Percentiles rank a stretch among this genome's conserved stretches.
These are phyloP conservation scores for Protostelium mycophagum DNA, from an alignment of 78 protist genomes.

Conservation along the genomic window DNA sequence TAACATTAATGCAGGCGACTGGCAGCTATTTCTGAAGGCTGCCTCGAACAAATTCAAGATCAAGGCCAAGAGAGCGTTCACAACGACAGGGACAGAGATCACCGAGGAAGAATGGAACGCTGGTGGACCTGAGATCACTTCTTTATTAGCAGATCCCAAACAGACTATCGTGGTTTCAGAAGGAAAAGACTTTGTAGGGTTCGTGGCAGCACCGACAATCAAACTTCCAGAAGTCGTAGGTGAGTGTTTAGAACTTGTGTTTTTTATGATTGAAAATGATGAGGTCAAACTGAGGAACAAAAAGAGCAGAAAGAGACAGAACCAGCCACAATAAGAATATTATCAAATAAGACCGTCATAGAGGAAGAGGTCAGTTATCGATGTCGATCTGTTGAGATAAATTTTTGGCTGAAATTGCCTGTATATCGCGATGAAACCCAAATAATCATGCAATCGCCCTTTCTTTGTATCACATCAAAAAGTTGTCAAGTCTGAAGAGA, in stretches of 20 bases:
- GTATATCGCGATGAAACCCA: no score
- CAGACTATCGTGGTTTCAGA: neutral
- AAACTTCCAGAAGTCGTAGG: neutral
- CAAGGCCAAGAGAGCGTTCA: constrained; percentile 6
- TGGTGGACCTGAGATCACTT: neutral
- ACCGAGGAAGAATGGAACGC: neutral
- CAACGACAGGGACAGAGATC: neutral
- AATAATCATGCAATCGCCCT: no score
- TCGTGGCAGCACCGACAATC: neutral
- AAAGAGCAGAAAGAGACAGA: neutral
- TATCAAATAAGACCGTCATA: neutral
- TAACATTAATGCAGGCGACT: neutral
- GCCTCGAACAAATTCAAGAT: constrained; percentile 8
- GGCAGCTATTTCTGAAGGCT: neutral
- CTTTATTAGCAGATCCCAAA: neutral
- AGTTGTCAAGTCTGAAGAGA: neutral
- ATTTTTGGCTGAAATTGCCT: no score
- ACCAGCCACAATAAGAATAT: neutral
- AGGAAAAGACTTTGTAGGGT: neutral
- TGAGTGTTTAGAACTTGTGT: no score
- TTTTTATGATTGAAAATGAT: no score
- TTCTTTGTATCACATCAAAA: neutral
- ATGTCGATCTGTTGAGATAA: neutral
- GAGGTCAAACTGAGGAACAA: neutral
- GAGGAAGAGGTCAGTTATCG: neutral